Evolutionary conservation across 495 filamentous ascomycete genomes (phyloP).

Genomic region (Amphirosellinia nigrospora): DNA sequence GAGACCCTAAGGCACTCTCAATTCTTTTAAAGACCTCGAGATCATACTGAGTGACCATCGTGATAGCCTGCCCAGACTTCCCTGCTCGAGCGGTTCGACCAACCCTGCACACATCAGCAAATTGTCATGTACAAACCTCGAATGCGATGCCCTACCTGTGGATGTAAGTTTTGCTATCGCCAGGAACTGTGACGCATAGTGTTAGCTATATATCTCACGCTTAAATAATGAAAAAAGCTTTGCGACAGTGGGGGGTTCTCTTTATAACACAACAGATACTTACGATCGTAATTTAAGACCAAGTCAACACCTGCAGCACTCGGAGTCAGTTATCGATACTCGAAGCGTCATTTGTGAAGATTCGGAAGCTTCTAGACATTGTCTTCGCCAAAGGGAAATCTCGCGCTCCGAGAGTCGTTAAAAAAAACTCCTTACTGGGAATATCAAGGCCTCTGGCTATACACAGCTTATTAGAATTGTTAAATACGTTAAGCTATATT

Average conservation of each 20-base stretch:
- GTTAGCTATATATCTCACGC: background rate
- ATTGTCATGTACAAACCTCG: background rate
- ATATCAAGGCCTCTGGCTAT: slow-evolving; percentile 87
- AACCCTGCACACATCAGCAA: slow-evolving; percentile 55
- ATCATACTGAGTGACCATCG: slow-evolving; percentile 89
- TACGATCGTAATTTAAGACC: slow-evolving; percentile 80
- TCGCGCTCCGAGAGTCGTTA: too few relatives aligned
- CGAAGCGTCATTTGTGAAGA: too few relatives aligned
- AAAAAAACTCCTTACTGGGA: too few relatives aligned
- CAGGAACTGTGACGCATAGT: slow-evolving; percentile 28
- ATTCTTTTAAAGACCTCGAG: slow-evolving; percentile 85
- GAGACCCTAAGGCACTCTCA: slow-evolving; percentile 78
- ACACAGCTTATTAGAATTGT: slow-evolving; percentile 14
- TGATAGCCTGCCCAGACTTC: slow-evolving; percentile 81
- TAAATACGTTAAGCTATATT: background rate
- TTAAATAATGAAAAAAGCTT: background rate
- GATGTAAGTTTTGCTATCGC: slow-evolving; percentile 82
- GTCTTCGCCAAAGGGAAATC: too few relatives aligned
- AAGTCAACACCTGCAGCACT: slow-evolving; percentile 89
- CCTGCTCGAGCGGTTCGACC: slow-evolving; percentile 93
- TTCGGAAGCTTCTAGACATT: too few relatives aligned
- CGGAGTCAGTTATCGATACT: too few relatives aligned
- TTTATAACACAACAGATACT: background rate
- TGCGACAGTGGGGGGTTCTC: background rate
- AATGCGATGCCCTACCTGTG: slow-evolving; percentile 55